A percentile compares a stretch with the other conserved stretches of the same genome.
These are phyloP conservation scores for Streptanthus diversifolius DNA, from an alignment of 345 rosid species.

Conservation along the genomic window DNA sequence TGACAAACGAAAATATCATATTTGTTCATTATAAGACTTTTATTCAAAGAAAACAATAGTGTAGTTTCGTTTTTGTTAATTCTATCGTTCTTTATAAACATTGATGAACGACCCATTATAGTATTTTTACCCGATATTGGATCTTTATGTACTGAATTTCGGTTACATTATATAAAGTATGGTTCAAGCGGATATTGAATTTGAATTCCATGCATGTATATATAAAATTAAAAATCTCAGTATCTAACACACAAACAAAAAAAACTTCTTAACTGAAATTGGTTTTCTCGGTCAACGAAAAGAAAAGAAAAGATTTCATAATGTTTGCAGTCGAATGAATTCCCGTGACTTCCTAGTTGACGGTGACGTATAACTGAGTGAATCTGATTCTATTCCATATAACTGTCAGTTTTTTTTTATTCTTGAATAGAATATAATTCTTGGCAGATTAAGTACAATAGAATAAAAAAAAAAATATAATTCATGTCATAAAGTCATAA, in stretches of 20 bases:
- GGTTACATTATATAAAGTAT: background rate
- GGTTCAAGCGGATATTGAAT: background rate
- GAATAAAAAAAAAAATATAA: background rate
- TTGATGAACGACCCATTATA: no score
- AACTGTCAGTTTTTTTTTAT: constrained; percentile 8
- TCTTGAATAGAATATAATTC: background rate
- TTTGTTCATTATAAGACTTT: no score
- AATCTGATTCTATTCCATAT: constrained; percentile 28
- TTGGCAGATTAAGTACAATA: background rate
- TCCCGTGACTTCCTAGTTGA: constrained; percentile 13
- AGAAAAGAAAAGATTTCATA: background rate
- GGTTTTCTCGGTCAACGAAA: background rate
- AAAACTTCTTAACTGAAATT: background rate
- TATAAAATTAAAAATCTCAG: no score
- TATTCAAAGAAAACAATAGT: no score
- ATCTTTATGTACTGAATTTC: background rate
- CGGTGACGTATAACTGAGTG: constrained; percentile 21
- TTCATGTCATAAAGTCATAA: background rate
- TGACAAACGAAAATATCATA: no score
- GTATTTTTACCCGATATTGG: no score
- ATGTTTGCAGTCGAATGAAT: constrained; percentile 23
- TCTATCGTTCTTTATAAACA: no score
- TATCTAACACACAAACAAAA: background rate
- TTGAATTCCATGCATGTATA: background rate
- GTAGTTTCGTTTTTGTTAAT: no score